These are phyloP conservation scores for Candida sp. DNA, from an alignment of 1,139 yeast species.

Conservation along the genomic window DNA sequence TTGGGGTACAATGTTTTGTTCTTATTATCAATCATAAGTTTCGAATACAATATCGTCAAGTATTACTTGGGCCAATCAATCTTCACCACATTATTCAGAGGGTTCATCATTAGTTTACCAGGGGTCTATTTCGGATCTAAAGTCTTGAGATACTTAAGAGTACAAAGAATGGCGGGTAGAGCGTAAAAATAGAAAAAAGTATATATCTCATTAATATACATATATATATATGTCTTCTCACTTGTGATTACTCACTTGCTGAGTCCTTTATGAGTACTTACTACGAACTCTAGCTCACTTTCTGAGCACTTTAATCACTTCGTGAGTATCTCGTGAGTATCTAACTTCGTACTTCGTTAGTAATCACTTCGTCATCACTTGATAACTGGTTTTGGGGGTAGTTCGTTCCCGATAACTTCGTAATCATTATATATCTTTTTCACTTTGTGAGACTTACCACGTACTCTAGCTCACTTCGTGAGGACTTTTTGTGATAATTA, in stretches of 20 bases:
- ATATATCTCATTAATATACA: neutral
- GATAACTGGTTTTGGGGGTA: no score
- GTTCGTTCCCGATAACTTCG: no score
- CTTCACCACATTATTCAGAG: constrained; percentile 60
- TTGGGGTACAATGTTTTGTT: constrained; percentile 43
- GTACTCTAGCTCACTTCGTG: no score
- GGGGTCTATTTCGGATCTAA: constrained; percentile 68
- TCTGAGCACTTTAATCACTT: no score
- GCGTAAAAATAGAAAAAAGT: neutral
- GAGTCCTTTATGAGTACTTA: no score
- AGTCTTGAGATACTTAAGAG: constrained; percentile 36
- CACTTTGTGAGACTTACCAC: no score
- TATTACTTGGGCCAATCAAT: constrained; percentile 74
- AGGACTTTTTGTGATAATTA: no score
- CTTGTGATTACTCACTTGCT: neutral
- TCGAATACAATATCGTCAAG: constrained; percentile 60
- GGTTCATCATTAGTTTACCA: constrained; percentile 50
- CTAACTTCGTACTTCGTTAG: no score
- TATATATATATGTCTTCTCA: neutral
- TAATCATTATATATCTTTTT: no score
- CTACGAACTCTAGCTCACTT: no score
- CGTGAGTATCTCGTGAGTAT: no score
- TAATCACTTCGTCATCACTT: no score
- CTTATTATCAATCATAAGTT: constrained; percentile 48
- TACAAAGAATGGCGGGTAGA: constrained; percentile 2